Conservation (phyloP, 177 flowering plant species). For the Tripterygium wilfordii region DNA sequence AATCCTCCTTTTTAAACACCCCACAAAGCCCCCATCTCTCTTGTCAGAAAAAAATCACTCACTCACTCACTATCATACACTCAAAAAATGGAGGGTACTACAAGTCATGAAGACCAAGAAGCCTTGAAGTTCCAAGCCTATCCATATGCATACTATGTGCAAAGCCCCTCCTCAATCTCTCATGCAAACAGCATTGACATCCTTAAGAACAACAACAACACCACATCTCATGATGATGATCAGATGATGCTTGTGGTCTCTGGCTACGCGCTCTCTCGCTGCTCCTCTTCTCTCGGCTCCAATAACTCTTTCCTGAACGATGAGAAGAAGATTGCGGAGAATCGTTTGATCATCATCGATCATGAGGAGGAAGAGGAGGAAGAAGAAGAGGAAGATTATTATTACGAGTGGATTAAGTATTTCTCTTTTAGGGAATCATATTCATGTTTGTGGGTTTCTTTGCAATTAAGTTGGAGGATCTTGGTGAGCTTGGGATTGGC, state of each 20-base stretch:
- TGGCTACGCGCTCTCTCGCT: slow-evolving; percentile 38
- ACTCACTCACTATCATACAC: too few species aligned
- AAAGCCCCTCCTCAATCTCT: slow-evolving; percentile 70
- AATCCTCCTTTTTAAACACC: too few species aligned
- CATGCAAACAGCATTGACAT: slow-evolving; percentile 31
- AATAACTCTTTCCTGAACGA: slow-evolving; percentile 42
- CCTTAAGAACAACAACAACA: slow-evolving; percentile 7
- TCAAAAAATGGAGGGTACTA: too few species aligned
- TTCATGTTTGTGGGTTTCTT: slow-evolving; percentile 44
- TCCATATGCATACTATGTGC: slow-evolving; percentile 66
- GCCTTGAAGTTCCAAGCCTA: slow-evolving; percentile 23
- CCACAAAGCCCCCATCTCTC: too few species aligned
- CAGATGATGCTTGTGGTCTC: slow-evolving; percentile 14
- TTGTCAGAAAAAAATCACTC: too few species aligned
- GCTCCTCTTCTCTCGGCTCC: slow-evolving; percentile 72
- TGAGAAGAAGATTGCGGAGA: slow-evolving; percentile 24
- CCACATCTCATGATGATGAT: slow-evolving; percentile 22
- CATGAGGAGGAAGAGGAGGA: slow-evolving; percentile 16
- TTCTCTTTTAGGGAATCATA: slow-evolving; percentile 36
- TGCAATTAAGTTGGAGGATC: slow-evolving; percentile 69
- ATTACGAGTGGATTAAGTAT: slow-evolving; percentile 20
- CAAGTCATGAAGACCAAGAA: slow-evolving; percentile 49
- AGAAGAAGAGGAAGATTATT: slow-evolving; percentile 17
- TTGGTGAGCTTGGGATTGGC: slow-evolving; percentile 54
- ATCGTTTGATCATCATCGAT: slow-evolving; percentile 9